Evolutionary conservation across 441 rosid genomes (phyloP), one percentile per base, ranked within the genome.

Genomic region (Populus hybrid): DNA sequence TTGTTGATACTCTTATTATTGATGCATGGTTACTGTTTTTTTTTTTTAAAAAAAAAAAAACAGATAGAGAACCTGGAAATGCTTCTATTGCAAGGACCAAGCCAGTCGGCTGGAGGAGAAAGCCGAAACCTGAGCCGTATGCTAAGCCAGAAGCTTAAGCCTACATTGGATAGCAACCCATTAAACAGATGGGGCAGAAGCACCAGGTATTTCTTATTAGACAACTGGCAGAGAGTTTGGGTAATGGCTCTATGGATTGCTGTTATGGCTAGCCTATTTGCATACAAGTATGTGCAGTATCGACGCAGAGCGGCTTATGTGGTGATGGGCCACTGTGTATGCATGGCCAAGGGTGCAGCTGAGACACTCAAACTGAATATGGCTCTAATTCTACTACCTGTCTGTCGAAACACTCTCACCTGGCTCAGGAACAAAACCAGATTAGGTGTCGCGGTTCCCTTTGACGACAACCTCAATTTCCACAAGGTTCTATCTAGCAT

Each of bases 151-250:
- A 91, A 91, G 88, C 92, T 95, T 46, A 89, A 82, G 81, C 90
- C 99, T 3, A 85, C 97, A 11, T 59, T 85, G 23, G 97, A 87
- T 42, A 79, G 74, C 57, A 95, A 89, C 85, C 93, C 91, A 10
- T 2, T 95, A 7, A 77, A 18, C 23, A 83, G 90, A 75, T 86
- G 89, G 86, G 79, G 77, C 28, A 77, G 87, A 76, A 64, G 75
- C 71, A 75, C 81, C 46, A 89, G 86, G 81, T 93, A 95, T 84
- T 92, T 95, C 78, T 11, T 92, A 50, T 46, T 90, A 79, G 99
- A 95, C 78, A 90, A 95, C 35, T 95, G 99, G 98, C 88, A 91
- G 78, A 90, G 99, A 83, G 64, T 90, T 24, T 95, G 98, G 98
- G 87, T 95, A 76, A 82, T 93, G 90, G 81, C 86, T 83, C 69